These are phyloP conservation scores for Melaleuca alternifolia DNA, from an alignment of 345 rosid genomes.

Conservation along the genomic window DNA sequence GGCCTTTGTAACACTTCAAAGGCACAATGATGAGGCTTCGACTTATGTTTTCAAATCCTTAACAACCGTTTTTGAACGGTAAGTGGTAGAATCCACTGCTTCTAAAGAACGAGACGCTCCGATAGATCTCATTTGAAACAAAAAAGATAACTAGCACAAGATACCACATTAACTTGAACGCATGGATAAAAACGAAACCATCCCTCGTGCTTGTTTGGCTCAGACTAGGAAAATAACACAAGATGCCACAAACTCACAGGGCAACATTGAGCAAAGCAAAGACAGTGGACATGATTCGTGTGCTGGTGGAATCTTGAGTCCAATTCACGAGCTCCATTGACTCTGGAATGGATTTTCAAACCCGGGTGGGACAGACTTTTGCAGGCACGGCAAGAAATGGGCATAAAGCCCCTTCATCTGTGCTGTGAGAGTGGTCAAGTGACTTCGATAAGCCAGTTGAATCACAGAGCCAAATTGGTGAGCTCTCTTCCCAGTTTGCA, in stretches of 20 bases:
- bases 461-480: neutral
- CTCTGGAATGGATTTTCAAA: neutral
- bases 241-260: neutral
- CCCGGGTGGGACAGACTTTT: neutral
- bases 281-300: neutral
- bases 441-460: neutral
- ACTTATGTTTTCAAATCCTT: neutral
- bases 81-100: neutral
- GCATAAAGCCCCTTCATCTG: neutral
- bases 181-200: neutral
- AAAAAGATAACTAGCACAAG: neutral
- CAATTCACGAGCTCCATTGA: neutral
- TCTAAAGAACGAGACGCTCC: neutral
- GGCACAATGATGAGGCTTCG: neutral
- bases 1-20: neutral
- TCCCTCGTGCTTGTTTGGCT: neutral
- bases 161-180: neutral
- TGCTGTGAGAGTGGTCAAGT: neutral
- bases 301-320: neutral
- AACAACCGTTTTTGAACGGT: neutral
- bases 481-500: neutral
- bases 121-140: neutral
- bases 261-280: neutral
- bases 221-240: neutral
- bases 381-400: neutral